Evolutionary conservation across 2,329 filamentous ascomycete species (phyloP).

Genomic region (Venturia carpophila): DNA sequence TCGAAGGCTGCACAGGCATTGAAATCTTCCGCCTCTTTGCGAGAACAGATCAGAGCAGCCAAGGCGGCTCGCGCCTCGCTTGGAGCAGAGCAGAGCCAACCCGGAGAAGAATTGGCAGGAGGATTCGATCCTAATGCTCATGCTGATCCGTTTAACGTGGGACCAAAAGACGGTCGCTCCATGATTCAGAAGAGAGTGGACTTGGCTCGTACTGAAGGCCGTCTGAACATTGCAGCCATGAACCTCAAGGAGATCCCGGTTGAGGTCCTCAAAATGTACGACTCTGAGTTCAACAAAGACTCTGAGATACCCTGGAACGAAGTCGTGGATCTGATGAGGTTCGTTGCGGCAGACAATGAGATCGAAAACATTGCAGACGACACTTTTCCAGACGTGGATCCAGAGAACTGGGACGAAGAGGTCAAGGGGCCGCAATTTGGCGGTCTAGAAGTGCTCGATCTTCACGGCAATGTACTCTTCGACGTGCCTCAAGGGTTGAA

Average conservation of each 20-base stretch:
- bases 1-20: conserved; percentile 32
- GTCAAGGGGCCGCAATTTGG: conserved; percentile 68
- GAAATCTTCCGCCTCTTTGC: conserved; percentile 71
- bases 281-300: conserved; percentile 57
- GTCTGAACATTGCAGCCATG: conserved; percentile 82
- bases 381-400: conserved; percentile 65
- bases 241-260: conserved; percentile 69
- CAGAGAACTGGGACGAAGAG: conserved; percentile 54
- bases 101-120: background rate
- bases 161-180: conserved; percentile 52
- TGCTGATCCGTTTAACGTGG: conserved; percentile 64
- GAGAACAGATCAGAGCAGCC: conserved; percentile 88
- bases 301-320: conserved; percentile 75
- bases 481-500: conserved; percentile 68
- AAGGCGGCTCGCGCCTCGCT: conserved; percentile 60
- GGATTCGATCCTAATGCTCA: conserved; percentile 53
- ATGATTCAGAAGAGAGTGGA: conserved; percentile 66
- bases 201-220: conserved; percentile 66
- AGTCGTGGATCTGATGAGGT: conserved; percentile 74
- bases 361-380: conserved; percentile 63
- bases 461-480: conserved; percentile 75
- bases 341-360: conserved; percentile 87
- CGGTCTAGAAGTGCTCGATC: conserved; percentile 69
- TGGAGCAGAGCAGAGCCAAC: conserved; percentile 14
- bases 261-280: conserved; percentile 87